phyloP scores from a whole-genome alignment of 164 flowering plant species.

The Macadamia tetraphylla region DNA sequence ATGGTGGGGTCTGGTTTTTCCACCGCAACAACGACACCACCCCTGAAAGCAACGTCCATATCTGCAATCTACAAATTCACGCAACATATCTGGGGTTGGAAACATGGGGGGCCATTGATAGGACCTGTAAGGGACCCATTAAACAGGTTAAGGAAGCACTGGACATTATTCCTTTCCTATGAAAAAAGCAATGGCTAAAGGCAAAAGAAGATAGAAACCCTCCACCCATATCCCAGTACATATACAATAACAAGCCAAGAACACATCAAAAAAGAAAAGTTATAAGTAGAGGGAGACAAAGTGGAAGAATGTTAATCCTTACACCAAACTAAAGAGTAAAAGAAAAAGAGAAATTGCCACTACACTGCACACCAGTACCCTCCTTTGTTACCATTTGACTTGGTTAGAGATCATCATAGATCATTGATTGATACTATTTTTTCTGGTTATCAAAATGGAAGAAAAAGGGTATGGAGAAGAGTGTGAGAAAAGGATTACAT shows the following conservation, averaged over 20 bases:
- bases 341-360: slow-evolving; percentile 10
- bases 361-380: too few relatives aligned
- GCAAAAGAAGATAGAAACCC: slow-evolving; percentile 41
- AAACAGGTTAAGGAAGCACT: slow-evolving; percentile 26
- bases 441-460: background rate
- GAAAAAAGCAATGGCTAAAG: slow-evolving; percentile 39
- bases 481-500: background rate
- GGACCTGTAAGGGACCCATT: slow-evolving; percentile 24
- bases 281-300: slow-evolving; percentile 22
- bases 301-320: slow-evolving; percentile 38
- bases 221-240: slow-evolving; percentile 23
- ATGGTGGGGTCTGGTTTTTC: slow-evolving; percentile 32
- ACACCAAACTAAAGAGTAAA: slow-evolving; percentile 10
- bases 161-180: slow-evolving; percentile 38
- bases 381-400: slow-evolving; percentile 33
- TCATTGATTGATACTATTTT: slow-evolving; percentile 32
- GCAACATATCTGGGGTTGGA: slow-evolving; percentile 29
- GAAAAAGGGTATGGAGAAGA: background rate
- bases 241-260: background rate
- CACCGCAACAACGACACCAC: slow-evolving; percentile 41
- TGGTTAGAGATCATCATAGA: slow-evolving; percentile 39
- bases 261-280: slow-evolving; percentile 8
- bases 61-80: slow-evolving; percentile 32
- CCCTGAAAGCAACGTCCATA: slow-evolving; percentile 31
- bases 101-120: slow-evolving; percentile 29